Conservation (phyloP, 2,329 filamentous ascomycete species). For the Trichothecium sympodiale region DNA sequence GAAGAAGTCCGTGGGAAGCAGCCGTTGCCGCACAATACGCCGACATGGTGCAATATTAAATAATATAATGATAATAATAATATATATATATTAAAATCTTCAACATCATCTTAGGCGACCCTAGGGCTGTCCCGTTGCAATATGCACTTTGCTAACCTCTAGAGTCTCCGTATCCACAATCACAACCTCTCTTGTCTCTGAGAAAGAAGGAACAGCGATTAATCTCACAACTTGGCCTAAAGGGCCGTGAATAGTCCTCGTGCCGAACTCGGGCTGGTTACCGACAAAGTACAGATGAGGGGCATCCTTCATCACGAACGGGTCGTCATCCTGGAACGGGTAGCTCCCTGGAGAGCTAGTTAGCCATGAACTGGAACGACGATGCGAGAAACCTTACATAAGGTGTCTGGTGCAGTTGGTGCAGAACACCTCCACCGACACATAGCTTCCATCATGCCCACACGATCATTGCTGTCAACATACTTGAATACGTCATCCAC, state of each 20-base stretch:
- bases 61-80: too few species aligned
- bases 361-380: too few species aligned
- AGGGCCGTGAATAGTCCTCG: slow-evolving; percentile 53
- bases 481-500: slow-evolving; percentile 92
- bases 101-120: slow-evolving; percentile 4
- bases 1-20: too few species aligned
- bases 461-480: slow-evolving; percentile 61
- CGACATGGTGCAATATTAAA: too few species aligned
- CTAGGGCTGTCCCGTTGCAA: slow-evolving; percentile 22
- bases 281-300: slow-evolving; percentile 90
- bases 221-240: slow-evolving; percentile 64
- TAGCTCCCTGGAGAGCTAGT: slow-evolving; percentile 60
- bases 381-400: slow-evolving; percentile 52
- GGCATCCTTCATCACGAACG: slow-evolving; percentile 73
- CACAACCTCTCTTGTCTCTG: slow-evolving; percentile 66
- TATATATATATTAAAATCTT: slow-evolving; percentile 1
- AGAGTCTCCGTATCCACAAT: slow-evolving; percentile 79
- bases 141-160: slow-evolving; percentile 61
- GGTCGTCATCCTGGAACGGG: slow-evolving; percentile 88
- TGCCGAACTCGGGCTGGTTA: slow-evolving; percentile 70
- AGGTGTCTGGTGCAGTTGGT: slow-evolving; percentile 88
- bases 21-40: too few species aligned
- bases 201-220: slow-evolving; percentile 75
- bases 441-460: slow-evolving; percentile 91
- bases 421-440: slow-evolving; percentile 84